Evolutionary conservation across 768 basidiomycete genomes (phyloP), one percentile per base, ranked within the genome.

Genomic region (Macrolepiota dolichaula): DNA sequence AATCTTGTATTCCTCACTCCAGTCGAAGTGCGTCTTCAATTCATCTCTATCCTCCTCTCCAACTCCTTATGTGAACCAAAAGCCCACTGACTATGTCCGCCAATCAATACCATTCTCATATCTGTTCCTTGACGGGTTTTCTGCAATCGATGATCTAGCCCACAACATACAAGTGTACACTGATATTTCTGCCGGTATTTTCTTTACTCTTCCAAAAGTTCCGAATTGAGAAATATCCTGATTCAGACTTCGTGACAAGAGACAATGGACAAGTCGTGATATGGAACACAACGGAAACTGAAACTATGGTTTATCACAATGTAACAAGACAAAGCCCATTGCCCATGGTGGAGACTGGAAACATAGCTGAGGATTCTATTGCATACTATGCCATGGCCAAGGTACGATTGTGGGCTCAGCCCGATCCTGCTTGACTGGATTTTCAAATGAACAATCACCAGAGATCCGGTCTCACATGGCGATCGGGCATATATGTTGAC

Each of bases 61-160:
- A 59, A 50, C 52, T n/a, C 24, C 19, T 37, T 27, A n/a, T 15
- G n/a, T 24, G 24, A 40, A 22, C 32, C 7, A 24, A 4, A 58
- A 84, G 83, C 80, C 80, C 4, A 62, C 66, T 11, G 80, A 85
- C 61, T 72, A 80, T 50, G 73, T 76, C 25, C 74, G 71, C 32
- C 83, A 84, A 63, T 86, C 84, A 3, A 71, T 83, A 17, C 84
- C 85, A 0, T 81, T 83, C 67, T 74, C 76, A 1, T 83, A 83
- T 59, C 65, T 83, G 55, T 68, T 72, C 25, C 58, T 82, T 2
- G 70, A 76, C 10, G 76, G 68, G 11, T 64, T 63, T n/a, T 15
- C 42, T 11, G 72, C 79, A 7, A 72, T 62, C 4, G 81, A 83
- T 63, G 74, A 72, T 1, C 52, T 59, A 3, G 42, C 68, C 0